phyloP scores from a whole-genome alignment of 2,329 filamentous ascomycete species.

The Fusarium floridanum region DNA sequence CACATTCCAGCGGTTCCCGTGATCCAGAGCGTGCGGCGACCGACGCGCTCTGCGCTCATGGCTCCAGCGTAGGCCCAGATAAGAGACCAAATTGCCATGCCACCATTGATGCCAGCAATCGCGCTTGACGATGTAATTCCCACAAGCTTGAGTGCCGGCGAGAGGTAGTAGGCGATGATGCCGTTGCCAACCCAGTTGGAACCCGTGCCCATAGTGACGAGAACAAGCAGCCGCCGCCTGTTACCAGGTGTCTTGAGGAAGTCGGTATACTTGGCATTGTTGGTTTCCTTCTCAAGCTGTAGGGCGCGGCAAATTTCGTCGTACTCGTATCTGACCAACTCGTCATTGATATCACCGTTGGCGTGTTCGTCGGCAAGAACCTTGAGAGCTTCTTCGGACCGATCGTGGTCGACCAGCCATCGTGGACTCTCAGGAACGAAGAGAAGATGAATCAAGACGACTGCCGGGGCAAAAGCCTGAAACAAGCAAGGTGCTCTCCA shows the following conservation, averaged over 20 bases:
- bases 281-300: constrained; percentile 65
- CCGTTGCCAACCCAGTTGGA: constrained; percentile 76
- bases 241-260: constrained; percentile 74
- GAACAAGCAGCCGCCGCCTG: constrained; percentile 69
- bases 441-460: constrained; percentile 25
- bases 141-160: constrained; percentile 57
- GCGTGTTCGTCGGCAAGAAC: constrained; percentile 72
- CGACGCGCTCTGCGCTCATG: constrained; percentile 25
- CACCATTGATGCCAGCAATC: constrained; percentile 33
- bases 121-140: constrained; percentile 23
- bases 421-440: constrained; percentile 58
- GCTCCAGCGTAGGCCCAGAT: constrained; percentile 27
- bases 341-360: constrained; percentile 67
- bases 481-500: constrained; percentile 34
- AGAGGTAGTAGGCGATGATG: constrained; percentile 73
- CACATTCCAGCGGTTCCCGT: constrained; percentile 23
- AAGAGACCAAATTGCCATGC: constrained; percentile 35
- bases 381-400: constrained; percentile 57
- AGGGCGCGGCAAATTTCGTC: constrained; percentile 74
- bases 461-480: constrained; percentile 28
- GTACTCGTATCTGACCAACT: constrained; percentile 73
- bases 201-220: constrained; percentile 73
- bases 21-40: constrained; percentile 31
- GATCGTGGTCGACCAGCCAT: constrained; percentile 53
- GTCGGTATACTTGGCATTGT: constrained; percentile 66